phyloP scores from a whole-genome alignment of 2,329 filamentous ascomycete genomes.

The Ascosphaera apis region DNA sequence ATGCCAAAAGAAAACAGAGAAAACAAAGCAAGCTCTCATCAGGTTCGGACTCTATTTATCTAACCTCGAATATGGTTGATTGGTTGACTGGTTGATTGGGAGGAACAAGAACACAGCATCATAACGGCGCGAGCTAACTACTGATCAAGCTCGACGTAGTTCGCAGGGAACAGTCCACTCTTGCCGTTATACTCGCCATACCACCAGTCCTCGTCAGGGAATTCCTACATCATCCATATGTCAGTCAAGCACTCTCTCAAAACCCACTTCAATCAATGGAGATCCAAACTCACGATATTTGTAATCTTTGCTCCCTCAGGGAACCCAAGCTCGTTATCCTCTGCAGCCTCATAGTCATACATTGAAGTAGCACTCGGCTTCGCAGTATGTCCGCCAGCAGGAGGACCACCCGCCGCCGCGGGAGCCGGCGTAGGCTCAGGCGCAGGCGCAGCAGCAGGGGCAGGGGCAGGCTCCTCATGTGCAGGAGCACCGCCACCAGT shows the following conservation, averaged over 20 bases:
- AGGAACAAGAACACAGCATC: slow-evolving; percentile 1
- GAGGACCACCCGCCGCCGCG: slow-evolving; percentile 16
- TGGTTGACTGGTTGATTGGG: too few species aligned
- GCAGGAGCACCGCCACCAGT: slow-evolving; percentile 12
- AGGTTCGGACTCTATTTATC: too few species aligned
- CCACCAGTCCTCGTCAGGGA: slow-evolving; percentile 99
- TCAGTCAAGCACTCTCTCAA: not conserved
- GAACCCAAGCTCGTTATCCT: slow-evolving; percentile 75
- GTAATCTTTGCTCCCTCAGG: slow-evolving; percentile 69
- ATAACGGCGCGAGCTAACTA: slow-evolving; percentile 5
- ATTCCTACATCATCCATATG: slow-evolving; percentile 37
- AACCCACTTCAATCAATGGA: not conserved
- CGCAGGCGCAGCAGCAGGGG: slow-evolving; percentile 15
- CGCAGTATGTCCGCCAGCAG: slow-evolving; percentile 14
- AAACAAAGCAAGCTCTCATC: too few species aligned
- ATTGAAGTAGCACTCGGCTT: slow-evolving; percentile 53
- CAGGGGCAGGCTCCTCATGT: slow-evolving; percentile 11
- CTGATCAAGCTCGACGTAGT: slow-evolving; percentile 23
- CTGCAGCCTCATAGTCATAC: slow-evolving; percentile 92
- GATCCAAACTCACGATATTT: slow-evolving; percentile 38
- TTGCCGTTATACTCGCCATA: slow-evolving; percentile 63
- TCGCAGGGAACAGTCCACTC: slow-evolving; percentile 54
- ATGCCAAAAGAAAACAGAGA: too few species aligned
- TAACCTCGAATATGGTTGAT: too few species aligned
- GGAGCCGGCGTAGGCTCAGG: slow-evolving; percentile 11